Percentiles rank a stretch among this genome's conserved stretches.
Conservation (phyloP, 2,329 filamentous ascomycete genomes). For the Rasamsonia emersonii region DNA sequence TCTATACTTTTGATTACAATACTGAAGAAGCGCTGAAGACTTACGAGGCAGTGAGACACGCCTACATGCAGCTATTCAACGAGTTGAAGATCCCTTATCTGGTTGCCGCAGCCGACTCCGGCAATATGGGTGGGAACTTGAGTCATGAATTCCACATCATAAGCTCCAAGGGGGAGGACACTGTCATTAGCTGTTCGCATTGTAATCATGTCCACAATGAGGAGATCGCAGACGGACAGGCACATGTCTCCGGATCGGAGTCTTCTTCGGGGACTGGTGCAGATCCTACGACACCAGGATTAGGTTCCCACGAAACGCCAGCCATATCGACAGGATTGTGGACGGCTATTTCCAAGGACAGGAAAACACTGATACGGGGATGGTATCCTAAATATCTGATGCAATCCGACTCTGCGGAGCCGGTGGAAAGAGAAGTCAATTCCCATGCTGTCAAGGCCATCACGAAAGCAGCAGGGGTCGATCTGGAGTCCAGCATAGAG, state of each 20-base stretch:
- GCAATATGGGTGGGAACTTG: conserved; percentile 87
- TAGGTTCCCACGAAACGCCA: conserved; percentile 13
- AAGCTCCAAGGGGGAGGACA: conserved; percentile 73
- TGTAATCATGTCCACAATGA: conserved; percentile 80
- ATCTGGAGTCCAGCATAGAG: conserved; percentile 64
- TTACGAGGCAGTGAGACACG: conserved; percentile 63
- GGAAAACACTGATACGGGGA: conserved; percentile 58
- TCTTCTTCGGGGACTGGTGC: conserved; percentile 6
- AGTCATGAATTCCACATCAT: conserved; percentile 94
- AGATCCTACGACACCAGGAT: conserved; percentile 18
- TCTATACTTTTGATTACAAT: conserved; percentile 85
- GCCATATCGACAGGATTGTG: conserved; percentile 31
- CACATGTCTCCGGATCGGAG: conserved; percentile 11
- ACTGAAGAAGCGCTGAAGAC: conserved; percentile 63
- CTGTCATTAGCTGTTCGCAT: conserved; percentile 62
- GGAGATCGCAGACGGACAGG: conserved; percentile 58
- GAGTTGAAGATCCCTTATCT: conserved; percentile 77
- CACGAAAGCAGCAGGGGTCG: conserved; percentile 44
- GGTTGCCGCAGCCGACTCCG: conserved; percentile 82
- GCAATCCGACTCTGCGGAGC: conserved; percentile 15
- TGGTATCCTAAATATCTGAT: conserved; percentile 49
- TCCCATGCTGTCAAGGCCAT: conserved; percentile 56
- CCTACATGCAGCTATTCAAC: conserved; percentile 70
- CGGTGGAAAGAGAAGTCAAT: conserved; percentile 40
- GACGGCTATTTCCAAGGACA: conserved; percentile 45